Base-by-base conservation (phyloP, 306 rosid species). In the Nissolia schottii region DNA sequence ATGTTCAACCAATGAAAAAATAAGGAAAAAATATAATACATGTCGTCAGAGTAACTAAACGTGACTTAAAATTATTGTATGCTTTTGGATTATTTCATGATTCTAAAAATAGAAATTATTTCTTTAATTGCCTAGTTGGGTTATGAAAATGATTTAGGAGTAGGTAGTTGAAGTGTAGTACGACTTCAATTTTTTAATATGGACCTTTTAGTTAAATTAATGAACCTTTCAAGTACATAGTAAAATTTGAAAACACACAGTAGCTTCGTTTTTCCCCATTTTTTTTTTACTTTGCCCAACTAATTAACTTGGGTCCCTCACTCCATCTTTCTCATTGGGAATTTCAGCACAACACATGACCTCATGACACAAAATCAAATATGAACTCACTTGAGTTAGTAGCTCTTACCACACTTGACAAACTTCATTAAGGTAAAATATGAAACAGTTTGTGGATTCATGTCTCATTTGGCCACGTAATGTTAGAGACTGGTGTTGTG, bases 1-100 rank as follows among this genome's bases (percentile, higher is more conserved):
- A 50, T 25, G 67, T 23, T 53, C 56, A 43, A 64, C 80, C 87
- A 75, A 77, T 38, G 20, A 34, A 37, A 54, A 73, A 80, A 55
- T 29, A 32, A 67, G 60, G 29, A 32, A 70, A 29, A 32, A 70
- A 29, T 55, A 57, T 73, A 67, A 70, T 78, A 78, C 54, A 66
- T 25, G 22, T 64, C 64, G 73, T 67, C 77, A 73, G 61, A 32
- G 14, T n/a, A n/a, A n/a, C n/a, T n/a, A n/a, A n/a, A n/a, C n/a
- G n/a, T n/a, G 46, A 23, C 74, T 45, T 13, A 53, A 32, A 51
- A 23, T 70, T 18, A 23, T 37, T 66, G 22, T 23, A 53, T 54
- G 25, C 55, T 38, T 10, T 53, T 50, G 12, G 71, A 38, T 53
- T 27, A 29, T 57, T 71, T 65, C 67, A 64, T 67, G 29, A 24